phyloP scores from a whole-genome alignment of 441 rosid species.

The Populus trichocarpa region DNA sequence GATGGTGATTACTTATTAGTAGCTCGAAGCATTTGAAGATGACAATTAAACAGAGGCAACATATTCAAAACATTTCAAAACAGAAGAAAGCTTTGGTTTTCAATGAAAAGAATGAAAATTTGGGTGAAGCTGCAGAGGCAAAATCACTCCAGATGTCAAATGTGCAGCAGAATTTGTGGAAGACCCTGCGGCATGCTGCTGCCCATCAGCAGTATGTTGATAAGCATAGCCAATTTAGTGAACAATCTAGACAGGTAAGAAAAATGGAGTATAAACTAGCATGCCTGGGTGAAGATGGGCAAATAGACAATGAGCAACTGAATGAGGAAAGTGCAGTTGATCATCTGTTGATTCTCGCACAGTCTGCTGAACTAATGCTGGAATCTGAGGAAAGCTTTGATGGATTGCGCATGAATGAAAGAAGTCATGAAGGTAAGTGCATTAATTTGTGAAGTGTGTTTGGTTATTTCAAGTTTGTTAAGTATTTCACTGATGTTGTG shows the following conservation, averaged over 20 bases:
- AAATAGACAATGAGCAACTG: background rate
- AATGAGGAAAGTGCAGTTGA: background rate
- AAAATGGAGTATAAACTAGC: background rate
- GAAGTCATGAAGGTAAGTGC: slow-evolving; percentile 12
- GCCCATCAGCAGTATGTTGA: background rate
- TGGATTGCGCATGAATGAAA: background rate
- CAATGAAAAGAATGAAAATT: background rate
- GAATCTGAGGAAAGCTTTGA: slow-evolving; percentile 2
- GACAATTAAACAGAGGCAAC: slow-evolving; percentile 10
- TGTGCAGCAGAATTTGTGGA: slow-evolving; percentile 14
- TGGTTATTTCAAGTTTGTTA: background rate
- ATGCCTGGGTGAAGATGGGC: background rate
- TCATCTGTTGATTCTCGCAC: slow-evolving; percentile 13
- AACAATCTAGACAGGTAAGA: background rate
- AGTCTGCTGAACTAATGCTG: slow-evolving; percentile 9
- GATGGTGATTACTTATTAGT: background rate
- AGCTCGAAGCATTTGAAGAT: slow-evolving; percentile 4
- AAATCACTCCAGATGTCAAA: background rate
- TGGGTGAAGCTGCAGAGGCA: background rate
- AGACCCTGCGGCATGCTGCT: slow-evolving; percentile 5
- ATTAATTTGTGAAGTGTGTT: background rate
- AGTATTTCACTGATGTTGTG: background rate
- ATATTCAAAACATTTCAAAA: background rate
- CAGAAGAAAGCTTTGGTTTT: slow-evolving; percentile 3
- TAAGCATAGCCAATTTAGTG: background rate